Base-by-base conservation (phyloP, 768 basidiomycete species). In the Tephrocybe rancida region DNA sequence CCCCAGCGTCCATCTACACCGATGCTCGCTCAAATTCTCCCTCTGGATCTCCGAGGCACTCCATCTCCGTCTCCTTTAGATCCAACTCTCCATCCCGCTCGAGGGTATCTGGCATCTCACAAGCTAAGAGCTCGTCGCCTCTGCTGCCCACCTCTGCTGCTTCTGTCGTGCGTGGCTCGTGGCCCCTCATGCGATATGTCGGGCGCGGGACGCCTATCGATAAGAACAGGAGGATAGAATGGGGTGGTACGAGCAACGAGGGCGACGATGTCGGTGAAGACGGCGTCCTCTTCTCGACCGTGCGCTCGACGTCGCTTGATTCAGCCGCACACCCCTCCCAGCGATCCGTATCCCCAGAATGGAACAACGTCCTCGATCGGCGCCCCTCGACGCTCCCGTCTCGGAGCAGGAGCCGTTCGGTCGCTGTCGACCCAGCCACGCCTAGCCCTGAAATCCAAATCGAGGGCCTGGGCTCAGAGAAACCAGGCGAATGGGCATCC, bases 121-220 rank as follows among this genome's bases (percentile, higher is more conserved):
- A 68, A 61, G 46, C 45, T 3, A 70, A 68, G 49, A 54, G 60
- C 21, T 64, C 72, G 0, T 64, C 69, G 18, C 65, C 68, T 1
- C 64, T 65, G 10, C 60, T 67, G 27, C 58, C 68, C 4, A 61
- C 68, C 16, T 52, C 62, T 18, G 66, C 68, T 1, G 60, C 70
- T 0, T 64, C 70, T 0, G 57, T 65, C n/a, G 57, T 67, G 11
- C 64, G 73, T 8, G 74, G 76, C 5, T 76, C 80, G 1, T 78
- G 76, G 75, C 78, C 78, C 0, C 63, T 75, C 16, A 62, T 73
- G 34, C 68, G 67, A 43, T 78, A 78, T 55, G 72, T 79, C 5
- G 79, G 77, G 10, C 69, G 78, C 19, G 79, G 79, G 1, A 82
- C 80, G 1, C 80, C 78, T 1, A 71, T 80, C 16, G 79, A 80